Evolutionary conservation across 1,139 yeast genomes (phyloP).

Genomic region (Nakaseomyces sp.): DNA sequence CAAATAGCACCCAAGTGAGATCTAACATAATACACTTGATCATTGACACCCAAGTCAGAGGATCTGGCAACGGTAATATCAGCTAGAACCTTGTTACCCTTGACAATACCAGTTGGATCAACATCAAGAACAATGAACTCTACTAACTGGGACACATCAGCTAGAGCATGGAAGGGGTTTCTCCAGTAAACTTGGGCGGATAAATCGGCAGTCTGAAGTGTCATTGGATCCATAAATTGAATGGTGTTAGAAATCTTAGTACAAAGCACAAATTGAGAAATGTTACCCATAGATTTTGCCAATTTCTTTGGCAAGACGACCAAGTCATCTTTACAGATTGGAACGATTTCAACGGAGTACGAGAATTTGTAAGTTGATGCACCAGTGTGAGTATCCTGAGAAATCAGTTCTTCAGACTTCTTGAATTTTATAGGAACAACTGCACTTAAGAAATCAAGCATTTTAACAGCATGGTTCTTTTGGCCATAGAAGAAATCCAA

Average conservation of each 20-base stretch:
- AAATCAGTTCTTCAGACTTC: constrained; percentile 83
- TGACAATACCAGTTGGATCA: constrained; percentile 81
- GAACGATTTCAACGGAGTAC: constrained; percentile 87
- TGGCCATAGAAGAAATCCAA: constrained; percentile 86
- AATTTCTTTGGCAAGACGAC: constrained; percentile 79
- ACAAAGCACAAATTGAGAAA: constrained; percentile 77
- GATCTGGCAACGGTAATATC: constrained; percentile 86
- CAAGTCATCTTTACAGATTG: constrained; percentile 95
- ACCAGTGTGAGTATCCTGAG: constrained; percentile 89
- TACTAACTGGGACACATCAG: constrained; percentile 67
- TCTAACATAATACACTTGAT: constrained; percentile 69
- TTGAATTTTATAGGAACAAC: constrained; percentile 84
- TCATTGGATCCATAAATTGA: constrained; percentile 78
- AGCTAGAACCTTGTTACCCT: constrained; percentile 78
- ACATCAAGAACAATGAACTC: constrained; percentile 90
- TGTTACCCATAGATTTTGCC: constrained; percentile 79
- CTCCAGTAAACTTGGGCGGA: constrained; percentile 79
- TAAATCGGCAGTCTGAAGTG: constrained; percentile 74
- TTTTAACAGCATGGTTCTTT: constrained; percentile 83
- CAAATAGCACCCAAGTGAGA: constrained; percentile 88
- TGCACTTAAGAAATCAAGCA: constrained; percentile 80
- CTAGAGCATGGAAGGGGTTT: constrained; percentile 68
- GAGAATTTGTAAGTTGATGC: constrained; percentile 82
- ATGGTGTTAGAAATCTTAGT: constrained; percentile 70
- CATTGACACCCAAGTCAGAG: constrained; percentile 76